A percentile compares a stretch with the other conserved stretches of the same genome.
Evolutionary conservation across 331 rosid genomes (phyloP).

Genomic region (Telfairia occidentalis): DNA sequence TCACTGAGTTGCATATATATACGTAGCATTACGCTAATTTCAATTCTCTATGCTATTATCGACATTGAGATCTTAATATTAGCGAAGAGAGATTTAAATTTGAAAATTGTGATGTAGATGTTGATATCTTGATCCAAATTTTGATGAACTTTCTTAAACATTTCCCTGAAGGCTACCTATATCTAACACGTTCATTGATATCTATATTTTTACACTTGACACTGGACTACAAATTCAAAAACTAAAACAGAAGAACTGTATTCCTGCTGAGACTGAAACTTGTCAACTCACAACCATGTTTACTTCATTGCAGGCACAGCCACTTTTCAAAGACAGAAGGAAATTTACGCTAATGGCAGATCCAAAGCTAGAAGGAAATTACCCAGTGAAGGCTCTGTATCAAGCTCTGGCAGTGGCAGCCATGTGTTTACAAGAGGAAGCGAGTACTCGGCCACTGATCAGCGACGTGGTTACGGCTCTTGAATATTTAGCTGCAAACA

Average conservation of each 20-base stretch:
- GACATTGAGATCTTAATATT: neutral
- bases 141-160: neutral
- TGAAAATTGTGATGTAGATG: neutral
- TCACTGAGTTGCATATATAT: neutral
- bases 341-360: conserved; percentile 49
- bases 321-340: conserved; percentile 61
- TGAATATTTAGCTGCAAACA: conserved; percentile 29
- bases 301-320: conserved; percentile 49
- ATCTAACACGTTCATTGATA: neutral
- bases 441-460: conserved; percentile 54
- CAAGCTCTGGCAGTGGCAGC: conserved; percentile 96
- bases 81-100: neutral
- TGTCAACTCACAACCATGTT: neutral
- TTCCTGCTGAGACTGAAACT: neutral
- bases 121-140: neutral
- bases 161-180: too few relatives aligned
- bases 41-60: neutral
- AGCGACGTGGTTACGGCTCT: conserved; percentile 81
- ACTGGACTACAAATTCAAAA: neutral
- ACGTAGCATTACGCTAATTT: neutral
- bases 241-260: neutral
- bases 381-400: conserved; percentile 53
- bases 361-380: conserved; percentile 53
- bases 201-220: neutral
- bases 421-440: conserved; percentile 87